A percentile compares a stretch with the other conserved stretches of the same genome.
Conservation (phyloP, 805 yeast genomes). For the Suhomyces kilbournensis region DNA sequence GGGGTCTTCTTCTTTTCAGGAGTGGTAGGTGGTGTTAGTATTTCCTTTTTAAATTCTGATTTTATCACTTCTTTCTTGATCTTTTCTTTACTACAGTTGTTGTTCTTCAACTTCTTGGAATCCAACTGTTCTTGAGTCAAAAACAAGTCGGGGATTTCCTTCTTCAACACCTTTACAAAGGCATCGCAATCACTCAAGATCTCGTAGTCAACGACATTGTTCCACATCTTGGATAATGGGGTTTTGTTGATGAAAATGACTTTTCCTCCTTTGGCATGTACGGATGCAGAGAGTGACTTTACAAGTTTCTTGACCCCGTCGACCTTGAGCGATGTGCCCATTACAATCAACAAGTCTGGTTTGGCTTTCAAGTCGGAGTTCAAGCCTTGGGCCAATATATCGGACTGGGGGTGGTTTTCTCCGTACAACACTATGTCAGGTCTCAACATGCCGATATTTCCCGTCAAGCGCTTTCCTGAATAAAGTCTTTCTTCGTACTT, state of each 20-base stretch:
- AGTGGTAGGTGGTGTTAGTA: slow-evolving; percentile 34
- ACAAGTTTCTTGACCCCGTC: slow-evolving; percentile 85
- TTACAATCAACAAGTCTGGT: slow-evolving; percentile 80
- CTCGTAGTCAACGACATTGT: slow-evolving; percentile 72
- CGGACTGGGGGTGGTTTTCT: slow-evolving; percentile 88
- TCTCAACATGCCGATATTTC: slow-evolving; percentile 69
- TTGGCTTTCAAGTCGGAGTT: slow-evolving; percentile 58
- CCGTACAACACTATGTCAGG: slow-evolving; percentile 93
- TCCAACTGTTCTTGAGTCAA: slow-evolving; percentile 52
- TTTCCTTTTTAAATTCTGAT: slow-evolving; percentile 8
- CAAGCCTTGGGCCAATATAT: slow-evolving; percentile 68
- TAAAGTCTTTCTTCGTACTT: slow-evolving; percentile 53
- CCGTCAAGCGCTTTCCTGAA: slow-evolving; percentile 72
- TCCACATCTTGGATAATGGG: slow-evolving; percentile 63
- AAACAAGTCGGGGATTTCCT: slow-evolving; percentile 60
- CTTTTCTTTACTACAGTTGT: slow-evolving; percentile 4
- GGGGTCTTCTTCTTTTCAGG: slow-evolving; percentile 28
- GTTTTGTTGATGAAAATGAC: slow-evolving; percentile 78
- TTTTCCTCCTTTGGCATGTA: slow-evolving; percentile 76
- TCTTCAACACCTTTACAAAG: slow-evolving; percentile 60
- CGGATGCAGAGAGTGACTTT: slow-evolving; percentile 58
- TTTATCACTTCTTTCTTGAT: slow-evolving; percentile 7
- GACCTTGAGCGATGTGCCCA: slow-evolving; percentile 91
- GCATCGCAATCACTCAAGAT: slow-evolving; percentile 77
- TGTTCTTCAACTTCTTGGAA: slow-evolving; percentile 34